Percentiles rank a stretch among this genome's conserved stretches.
Evolutionary conservation across 2,329 filamentous ascomycete genomes (phyloP).

Genomic region (Xylariaceae sp.): DNA sequence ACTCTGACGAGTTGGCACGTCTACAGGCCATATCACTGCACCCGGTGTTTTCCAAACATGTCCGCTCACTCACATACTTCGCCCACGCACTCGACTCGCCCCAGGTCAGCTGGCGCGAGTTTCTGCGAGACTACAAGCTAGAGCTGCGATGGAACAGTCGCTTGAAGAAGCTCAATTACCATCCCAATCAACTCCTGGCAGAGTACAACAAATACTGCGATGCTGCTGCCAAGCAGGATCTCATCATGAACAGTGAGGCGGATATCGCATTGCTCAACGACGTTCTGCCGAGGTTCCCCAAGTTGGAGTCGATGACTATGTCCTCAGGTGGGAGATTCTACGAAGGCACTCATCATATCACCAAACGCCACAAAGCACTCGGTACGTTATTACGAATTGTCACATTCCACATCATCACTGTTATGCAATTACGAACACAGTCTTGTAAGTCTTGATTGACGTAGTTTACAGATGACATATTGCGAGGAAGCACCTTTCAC

Average conservation of each 20-base stretch:
- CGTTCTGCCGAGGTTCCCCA: slow-evolving; percentile 23
- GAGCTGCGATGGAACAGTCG: slow-evolving; percentile 11
- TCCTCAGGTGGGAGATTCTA: slow-evolving; percentile 15
- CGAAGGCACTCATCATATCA: not conserved
- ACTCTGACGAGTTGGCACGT: slow-evolving; percentile 25
- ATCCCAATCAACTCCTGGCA: slow-evolving; percentile 6
- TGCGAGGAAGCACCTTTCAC: not conserved
- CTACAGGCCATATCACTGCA: slow-evolving; percentile 24
- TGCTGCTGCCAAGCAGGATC: slow-evolving; percentile 16
- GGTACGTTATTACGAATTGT: too few relatives aligned
- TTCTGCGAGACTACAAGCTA: slow-evolving; percentile 13
- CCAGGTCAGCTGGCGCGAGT: slow-evolving; percentile 16
- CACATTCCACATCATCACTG: too few relatives aligned
- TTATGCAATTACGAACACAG: too few relatives aligned
- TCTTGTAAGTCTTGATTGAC: too few relatives aligned
- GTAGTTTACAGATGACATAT: slow-evolving; percentile 1
- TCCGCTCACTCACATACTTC: slow-evolving; percentile 26
- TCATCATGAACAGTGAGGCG: slow-evolving; percentile 9
- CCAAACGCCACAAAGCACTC: slow-evolving; percentile 10
- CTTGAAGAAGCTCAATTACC: slow-evolving; percentile 9
- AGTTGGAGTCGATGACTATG: slow-evolving; percentile 22
- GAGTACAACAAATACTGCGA: slow-evolving; percentile 22
- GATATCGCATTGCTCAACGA: slow-evolving; percentile 21
- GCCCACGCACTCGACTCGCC: slow-evolving; percentile 17
- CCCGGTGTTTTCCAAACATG: slow-evolving; percentile 24